Evolutionary conservation across 768 basidiomycete species (phyloP).

Genomic region (Pisolithus tinctorius): DNA sequence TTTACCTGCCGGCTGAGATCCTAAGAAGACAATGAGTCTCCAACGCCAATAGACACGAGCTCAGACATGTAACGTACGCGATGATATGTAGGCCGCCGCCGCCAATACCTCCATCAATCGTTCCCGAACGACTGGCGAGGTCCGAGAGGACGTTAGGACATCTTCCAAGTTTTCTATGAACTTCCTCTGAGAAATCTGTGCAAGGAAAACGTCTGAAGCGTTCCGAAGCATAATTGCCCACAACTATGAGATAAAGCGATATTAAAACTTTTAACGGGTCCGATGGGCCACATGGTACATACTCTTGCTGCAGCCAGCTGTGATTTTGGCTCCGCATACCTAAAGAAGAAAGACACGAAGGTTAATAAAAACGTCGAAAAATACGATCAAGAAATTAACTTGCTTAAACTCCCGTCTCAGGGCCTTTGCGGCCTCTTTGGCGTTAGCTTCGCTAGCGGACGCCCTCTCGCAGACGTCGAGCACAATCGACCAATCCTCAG

Average conservation of each 20-base stretch:
- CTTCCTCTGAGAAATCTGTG: conserved; percentile 65
- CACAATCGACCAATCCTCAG: conserved; percentile 78
- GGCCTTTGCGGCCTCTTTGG: conserved; percentile 80
- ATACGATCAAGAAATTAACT: conserved; percentile 9
- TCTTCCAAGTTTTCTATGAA: conserved; percentile 79
- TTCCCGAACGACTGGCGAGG: conserved; percentile 76
- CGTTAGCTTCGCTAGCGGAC: conserved; percentile 60
- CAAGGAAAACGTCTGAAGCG: conserved; percentile 62
- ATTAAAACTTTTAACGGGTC: background rate
- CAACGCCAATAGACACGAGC: too few species aligned
- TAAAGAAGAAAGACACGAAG: conserved; percentile 18
- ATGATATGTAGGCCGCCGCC: conserved; percentile 59
- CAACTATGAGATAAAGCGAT: conserved; percentile 36
- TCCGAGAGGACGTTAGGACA: conserved; percentile 51
- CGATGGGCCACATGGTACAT: conserved; percentile 18
- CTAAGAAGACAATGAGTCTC: conserved; percentile 9
- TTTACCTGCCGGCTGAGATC: conserved; percentile 15
- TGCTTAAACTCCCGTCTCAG: conserved; percentile 83
- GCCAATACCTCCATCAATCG: conserved; percentile 76
- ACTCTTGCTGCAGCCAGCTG: conserved; percentile 75
- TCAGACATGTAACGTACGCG: background rate
- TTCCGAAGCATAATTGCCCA: conserved; percentile 92
- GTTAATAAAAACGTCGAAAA: conserved; percentile 7
- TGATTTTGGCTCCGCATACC: conserved; percentile 68
- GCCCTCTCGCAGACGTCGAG: conserved; percentile 84